phyloP scores from a whole-genome alignment of 345 rosid species.

The Pugionium dolabratum region DNA sequence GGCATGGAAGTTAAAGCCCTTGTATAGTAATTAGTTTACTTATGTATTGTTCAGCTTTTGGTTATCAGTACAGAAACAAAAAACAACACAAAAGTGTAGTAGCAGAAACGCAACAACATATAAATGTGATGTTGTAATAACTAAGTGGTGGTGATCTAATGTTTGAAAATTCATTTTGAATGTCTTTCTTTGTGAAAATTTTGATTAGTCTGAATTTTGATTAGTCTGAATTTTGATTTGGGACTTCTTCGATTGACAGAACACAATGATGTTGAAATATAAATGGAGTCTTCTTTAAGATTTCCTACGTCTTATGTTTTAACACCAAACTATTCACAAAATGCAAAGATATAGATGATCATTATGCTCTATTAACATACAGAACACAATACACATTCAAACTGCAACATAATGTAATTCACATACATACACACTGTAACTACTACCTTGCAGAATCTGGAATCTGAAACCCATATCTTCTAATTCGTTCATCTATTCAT shows the following conservation, averaged over 20 bases:
- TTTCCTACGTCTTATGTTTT: not conserved
- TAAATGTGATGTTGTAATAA: no score
- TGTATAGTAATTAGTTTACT: conserved; percentile 24
- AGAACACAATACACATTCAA: conserved; percentile 3
- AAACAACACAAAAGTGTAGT: conserved; percentile 9
- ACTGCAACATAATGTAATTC: conserved; percentile 2
- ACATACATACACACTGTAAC: not conserved
- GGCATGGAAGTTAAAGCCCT: not conserved
- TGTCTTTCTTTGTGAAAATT: no score
- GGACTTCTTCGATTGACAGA: no score
- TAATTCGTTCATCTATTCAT: not conserved
- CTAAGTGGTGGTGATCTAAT: no score
- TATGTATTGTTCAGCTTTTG: conserved; percentile 23
- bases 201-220: no score
- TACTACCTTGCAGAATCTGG: conserved; percentile 15
- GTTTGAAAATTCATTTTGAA: no score
- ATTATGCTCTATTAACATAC: not conserved
- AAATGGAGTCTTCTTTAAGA: no score
- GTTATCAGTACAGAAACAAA: conserved; percentile 15
- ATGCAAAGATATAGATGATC: not conserved
- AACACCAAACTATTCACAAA: not conserved
- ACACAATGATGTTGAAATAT: no score
- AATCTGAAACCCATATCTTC: conserved; percentile 9
- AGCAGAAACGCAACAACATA: not conserved
- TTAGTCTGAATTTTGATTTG: no score